Percentiles rank a stretch among this genome's conserved stretches.
Evolutionary conservation across 805 yeast species (phyloP).

Genomic region (Pichia sporocuriosa): DNA sequence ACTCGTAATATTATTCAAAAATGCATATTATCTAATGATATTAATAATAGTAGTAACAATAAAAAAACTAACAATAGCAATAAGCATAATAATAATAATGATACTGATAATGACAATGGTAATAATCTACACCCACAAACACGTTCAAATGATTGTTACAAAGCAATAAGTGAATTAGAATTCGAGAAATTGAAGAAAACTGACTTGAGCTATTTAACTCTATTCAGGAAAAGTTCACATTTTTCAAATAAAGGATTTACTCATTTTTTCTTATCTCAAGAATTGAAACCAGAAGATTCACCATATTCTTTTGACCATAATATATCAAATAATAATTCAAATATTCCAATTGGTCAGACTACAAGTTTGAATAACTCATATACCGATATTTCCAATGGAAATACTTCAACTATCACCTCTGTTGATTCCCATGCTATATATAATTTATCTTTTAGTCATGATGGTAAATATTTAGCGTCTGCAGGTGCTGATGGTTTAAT

Average conservation of each 20-base stretch:
- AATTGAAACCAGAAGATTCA: constrained; percentile 32
- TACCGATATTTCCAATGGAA: neutral
- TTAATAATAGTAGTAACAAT: neutral
- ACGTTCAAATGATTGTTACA: neutral
- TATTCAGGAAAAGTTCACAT: constrained; percentile 38
- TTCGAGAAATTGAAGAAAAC: constrained; percentile 22
- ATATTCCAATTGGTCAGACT: neutral
- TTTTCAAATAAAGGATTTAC: constrained; percentile 40
- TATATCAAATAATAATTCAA: neutral
- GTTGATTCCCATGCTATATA: constrained; percentile 45
- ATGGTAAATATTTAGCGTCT: constrained; percentile 78
- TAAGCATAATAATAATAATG: neutral
- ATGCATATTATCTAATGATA: neutral
- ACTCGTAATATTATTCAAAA: neutral
- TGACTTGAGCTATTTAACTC: constrained; percentile 48
- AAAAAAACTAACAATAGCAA: neutral
- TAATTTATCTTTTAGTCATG: constrained; percentile 63
- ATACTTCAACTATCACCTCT: neutral
- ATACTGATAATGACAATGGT: neutral
- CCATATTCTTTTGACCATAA: neutral
- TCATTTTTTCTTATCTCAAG: constrained; percentile 61
- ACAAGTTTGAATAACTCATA: neutral
- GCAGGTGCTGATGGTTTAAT: constrained; percentile 73
- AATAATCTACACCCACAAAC: neutral
- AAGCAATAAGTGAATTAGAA: neutral